A percentile compares a stretch with the other conserved stretches of the same genome.
These are phyloP conservation scores for Bonia amplexicaulis DNA, from an alignment of 176 grass and related monocot species.

Conservation along the genomic window DNA sequence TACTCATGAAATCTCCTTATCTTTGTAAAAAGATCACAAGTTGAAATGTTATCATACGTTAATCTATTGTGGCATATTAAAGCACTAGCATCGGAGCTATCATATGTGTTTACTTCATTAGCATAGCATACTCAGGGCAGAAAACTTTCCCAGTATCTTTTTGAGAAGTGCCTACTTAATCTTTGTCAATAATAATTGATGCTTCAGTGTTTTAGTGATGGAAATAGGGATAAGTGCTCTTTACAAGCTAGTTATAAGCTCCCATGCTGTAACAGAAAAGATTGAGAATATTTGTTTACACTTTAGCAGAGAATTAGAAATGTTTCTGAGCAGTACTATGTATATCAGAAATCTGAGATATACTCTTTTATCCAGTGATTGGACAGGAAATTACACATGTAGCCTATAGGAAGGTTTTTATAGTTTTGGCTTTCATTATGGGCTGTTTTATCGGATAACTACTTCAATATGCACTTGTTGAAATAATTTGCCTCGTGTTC, in stretches of 20 bases:
- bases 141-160: not conserved
- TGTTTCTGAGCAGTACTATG: constrained; percentile 4
- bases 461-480: not conserved
- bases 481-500: not conserved
- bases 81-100: not conserved
- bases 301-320: not conserved
- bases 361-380: not conserved
- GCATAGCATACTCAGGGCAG: not conserved
- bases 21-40: not conserved
- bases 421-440: not conserved
- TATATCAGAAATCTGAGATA: not conserved
- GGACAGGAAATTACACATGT: not conserved
- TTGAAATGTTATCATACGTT: not conserved
- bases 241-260: not conserved
- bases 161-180: not conserved
- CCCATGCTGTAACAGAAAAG: not conserved
- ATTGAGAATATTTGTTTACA: not conserved
- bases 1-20: not conserved
- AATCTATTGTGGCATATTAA: not conserved
- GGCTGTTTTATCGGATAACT: not conserved
- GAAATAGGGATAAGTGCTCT: not conserved
- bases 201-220: not conserved
- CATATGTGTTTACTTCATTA: not conserved
- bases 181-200: not conserved
- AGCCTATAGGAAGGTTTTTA: not conserved